Base-by-base conservation (phyloP, 78 protist genomes). In the Dictyostelium intermedium region DNA sequence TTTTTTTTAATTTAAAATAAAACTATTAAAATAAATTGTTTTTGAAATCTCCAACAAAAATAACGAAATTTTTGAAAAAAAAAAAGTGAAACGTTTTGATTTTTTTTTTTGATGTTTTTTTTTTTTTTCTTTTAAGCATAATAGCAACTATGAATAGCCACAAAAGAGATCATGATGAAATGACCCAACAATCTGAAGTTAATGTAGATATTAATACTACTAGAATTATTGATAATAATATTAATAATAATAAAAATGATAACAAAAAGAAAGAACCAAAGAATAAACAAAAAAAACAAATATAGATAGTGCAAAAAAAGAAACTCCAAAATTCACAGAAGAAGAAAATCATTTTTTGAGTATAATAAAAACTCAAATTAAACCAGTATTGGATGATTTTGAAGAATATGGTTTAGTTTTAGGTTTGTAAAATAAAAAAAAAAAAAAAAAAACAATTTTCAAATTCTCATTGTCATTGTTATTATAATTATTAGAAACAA, bases 91-190 rank as follows among this genome's bases (percentile, higher is more conserved):
- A n/a, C n/a, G n/a, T 32, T 32, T 3, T 73, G 34, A 34, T 72
- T 32, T 35, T 11, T 10, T 73, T 14, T 73, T 73, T 35, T 11
- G n/a, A n/a, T n/a, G n/a, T 34, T 27, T 73, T 73, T 34, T 35
- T 35, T 73, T 16, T 1, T 27, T 27, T 30, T 13, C 1, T 32
- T 27, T 66, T 2, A 27, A 16, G 13, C 11, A 27, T 8, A 66
- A 34, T 7, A 27, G 27, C n/a, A 23, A 10, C 35, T 66, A 66
- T 73, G 35, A 66, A 27, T 56, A 2, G 35, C 27, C 74, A 66
- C 27, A 79, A 79, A 79, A 79, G 84, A 79, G 84, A 83, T 14
- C 37, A 83, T 83, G 47, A 56, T 14, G 60, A 53, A 35, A 83
- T 74, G 89, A 83, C 61, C 27, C 60, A 72, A 34, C 66, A 56